These are phyloP conservation scores for Barnettozyma hawaiiensis DNA, from an alignment of 1,139 yeast species.

Conservation along the genomic window DNA sequence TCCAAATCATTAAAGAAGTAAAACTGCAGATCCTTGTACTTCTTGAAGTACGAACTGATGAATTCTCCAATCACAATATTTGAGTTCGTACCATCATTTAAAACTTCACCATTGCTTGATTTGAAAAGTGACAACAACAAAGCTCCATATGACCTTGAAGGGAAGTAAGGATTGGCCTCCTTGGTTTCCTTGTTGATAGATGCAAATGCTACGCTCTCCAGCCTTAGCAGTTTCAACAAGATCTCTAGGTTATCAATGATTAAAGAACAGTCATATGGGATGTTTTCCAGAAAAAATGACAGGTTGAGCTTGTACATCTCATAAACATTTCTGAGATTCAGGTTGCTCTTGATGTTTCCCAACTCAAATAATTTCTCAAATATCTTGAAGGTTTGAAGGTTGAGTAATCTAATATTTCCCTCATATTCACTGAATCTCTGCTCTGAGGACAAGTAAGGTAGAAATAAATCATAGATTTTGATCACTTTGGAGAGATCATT, in stretches of 20 bases:
- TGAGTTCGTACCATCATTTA: slow-evolving; percentile 44
- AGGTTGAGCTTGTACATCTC: slow-evolving; percentile 46
- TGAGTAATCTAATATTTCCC: slow-evolving; percentile 40
- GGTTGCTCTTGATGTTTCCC: slow-evolving; percentile 41
- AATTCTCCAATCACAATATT: slow-evolving; percentile 59
- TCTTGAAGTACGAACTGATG: slow-evolving; percentile 45
- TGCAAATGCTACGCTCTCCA: slow-evolving; percentile 52
- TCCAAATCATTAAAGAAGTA: slow-evolving; percentile 47
- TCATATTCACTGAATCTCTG: slow-evolving; percentile 19
- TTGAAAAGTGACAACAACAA: slow-evolving; percentile 42
- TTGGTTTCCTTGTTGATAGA: slow-evolving; percentile 34
- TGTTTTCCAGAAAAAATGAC: slow-evolving; percentile 36
- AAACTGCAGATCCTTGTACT: slow-evolving; percentile 61
- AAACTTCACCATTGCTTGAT: slow-evolving; percentile 35
- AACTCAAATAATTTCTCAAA: slow-evolving; percentile 52
- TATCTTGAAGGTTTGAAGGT: slow-evolving; percentile 47
- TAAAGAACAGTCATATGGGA: slow-evolving; percentile 33
- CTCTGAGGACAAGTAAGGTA: slow-evolving; percentile 18
- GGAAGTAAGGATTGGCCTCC: slow-evolving; percentile 51
- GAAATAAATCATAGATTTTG: slow-evolving; percentile 18
- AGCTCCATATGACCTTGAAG: slow-evolving; percentile 47
- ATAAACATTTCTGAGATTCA: slow-evolving; percentile 64
- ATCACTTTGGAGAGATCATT: slow-evolving; percentile 10
- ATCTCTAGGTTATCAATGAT: slow-evolving; percentile 58
- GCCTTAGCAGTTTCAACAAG: slow-evolving; percentile 52